Percentiles rank a stretch among this genome's conserved stretches.
phyloP scores from a whole-genome alignment of 306 rosid genomes.

The Ochetophila trinervis region DNA sequence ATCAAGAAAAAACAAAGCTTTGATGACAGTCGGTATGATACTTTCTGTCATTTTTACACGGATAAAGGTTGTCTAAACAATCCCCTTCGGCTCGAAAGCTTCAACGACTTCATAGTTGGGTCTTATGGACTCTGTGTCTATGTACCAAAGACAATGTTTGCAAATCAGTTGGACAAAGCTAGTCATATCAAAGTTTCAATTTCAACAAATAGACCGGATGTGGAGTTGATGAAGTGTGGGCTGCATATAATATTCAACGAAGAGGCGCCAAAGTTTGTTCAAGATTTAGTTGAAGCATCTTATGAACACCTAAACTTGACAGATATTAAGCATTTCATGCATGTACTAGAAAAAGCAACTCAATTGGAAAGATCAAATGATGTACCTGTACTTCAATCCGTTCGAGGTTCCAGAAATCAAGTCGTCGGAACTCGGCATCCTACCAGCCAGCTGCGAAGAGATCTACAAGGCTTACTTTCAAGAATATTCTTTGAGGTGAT shows the following conservation, averaged over 20 bases:
- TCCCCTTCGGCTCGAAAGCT: not conserved
- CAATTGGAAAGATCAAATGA: not conserved
- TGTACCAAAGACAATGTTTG: not conserved
- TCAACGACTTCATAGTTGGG: not conserved
- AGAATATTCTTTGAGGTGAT: too few relatives aligned
- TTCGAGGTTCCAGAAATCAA: too few relatives aligned
- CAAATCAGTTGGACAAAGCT: not conserved
- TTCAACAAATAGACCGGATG: not conserved
- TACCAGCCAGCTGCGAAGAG: too few relatives aligned
- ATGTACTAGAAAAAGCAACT: not conserved
- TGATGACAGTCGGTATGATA: not conserved
- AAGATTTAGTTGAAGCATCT: not conserved
- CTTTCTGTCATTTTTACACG: not conserved
- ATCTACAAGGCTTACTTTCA: too few relatives aligned
- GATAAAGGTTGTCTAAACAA: not conserved
- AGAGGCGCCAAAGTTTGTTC: not conserved
- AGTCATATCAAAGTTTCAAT: not conserved
- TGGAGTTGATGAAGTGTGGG: constrained; percentile 3
- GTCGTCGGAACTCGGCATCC: too few relatives aligned
- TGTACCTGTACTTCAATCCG: not conserved
- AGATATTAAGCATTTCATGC: not conserved
- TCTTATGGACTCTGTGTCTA: constrained; percentile 1
- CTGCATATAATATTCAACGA: not conserved
- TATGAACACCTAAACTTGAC: not conserved
- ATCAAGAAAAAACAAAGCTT: not conserved